Base-by-base conservation (phyloP, 1,139 yeast species). In the Meyerozyma guilliermondii region DNA sequence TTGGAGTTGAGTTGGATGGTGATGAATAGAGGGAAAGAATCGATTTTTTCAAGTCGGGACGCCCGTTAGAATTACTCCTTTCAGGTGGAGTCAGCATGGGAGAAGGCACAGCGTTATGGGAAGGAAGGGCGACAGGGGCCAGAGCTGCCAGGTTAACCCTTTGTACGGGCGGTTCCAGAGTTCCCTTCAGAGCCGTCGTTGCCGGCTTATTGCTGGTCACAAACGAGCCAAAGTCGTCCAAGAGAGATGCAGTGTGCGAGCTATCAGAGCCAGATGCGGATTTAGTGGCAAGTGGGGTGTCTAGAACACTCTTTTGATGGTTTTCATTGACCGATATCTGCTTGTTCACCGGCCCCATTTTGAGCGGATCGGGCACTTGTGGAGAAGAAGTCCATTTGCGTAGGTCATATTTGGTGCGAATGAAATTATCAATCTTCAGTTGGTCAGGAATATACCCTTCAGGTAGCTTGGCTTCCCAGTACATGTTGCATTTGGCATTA, bases 391-490 rank as follows among this genome's bases (percentile, higher is more conserved):
- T 81, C 98, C 98, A 92, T 58, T 91, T 85, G 64, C 83, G 87
- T 66, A 85, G 59, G 52, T 88, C 98, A 58, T 92, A 92, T 62
- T 92, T 92, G 6, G 96, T 89, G 50, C 92, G 74, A 49, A 92
- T 88, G 63, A 88, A 92, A 61, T 86, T 88, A 51, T 85, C 95
- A 52, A 92, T 81, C 63, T 89, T 88, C 60, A 85, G 78, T 47
- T 83, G 89, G 59, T 88, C 88, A 3, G 98, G 98, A 20, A 80
- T 68, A 58, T 89, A 87, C 10, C 69, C 68, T 8, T 66, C 75
- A 2, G 92, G 91, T 49, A 92, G 72, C 54, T 80, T 81, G 39
- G 80, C 74, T 61, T 92, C 98, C 95, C 97, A 92, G 53, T 67
- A 81, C 40, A 62, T 51, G 59, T 92, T 92, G 29, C 94, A 91